Evolutionary conservation across 1,284 basidiomycete species (phyloP), one percentile per base, ranked within the genome.

Genomic region (Ustilago loliicola): DNA sequence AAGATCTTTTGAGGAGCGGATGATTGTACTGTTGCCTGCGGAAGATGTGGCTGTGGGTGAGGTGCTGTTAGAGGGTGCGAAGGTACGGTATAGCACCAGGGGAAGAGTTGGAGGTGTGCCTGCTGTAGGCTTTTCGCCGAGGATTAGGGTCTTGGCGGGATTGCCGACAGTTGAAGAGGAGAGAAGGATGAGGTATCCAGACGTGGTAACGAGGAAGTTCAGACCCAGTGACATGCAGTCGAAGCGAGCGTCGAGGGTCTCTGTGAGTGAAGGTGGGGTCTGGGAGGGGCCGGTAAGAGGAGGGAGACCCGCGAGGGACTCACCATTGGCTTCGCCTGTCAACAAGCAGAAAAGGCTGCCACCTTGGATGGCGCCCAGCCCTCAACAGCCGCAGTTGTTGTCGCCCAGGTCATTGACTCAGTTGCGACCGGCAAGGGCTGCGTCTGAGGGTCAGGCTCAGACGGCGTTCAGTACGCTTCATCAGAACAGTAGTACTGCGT

Each of bases 291-390:
- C 52, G 8, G 25, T n/a, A 10, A 19, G 29, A 30, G 10, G 36
- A 1, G 25, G 23, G 25, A 56, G 55, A 7, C 47, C 60, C 2
- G 6, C 29, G 10, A 42, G 50, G 23, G 60, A 45, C 11, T 61
- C 66, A 29, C 61, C 57, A 6, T 50, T 64, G 6, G 65, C 61
- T 8, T 73, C 71, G 25, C 71, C 71, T 0, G 51, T 52, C 1
- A 40, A 11, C 32, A 67, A 68, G 61, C 53, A 25, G 19, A 77
- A 65, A 55, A 47, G 61, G 36, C 51, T 73, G 23, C 61, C 78
- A 30, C 75, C 78, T 4, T 80, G 78, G 78, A 69, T 80, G 54
- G 72, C 72, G 9, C 69, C 75, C 6, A 27, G 13, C n/a, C 48
- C 50, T 61, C 29, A 42, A 45, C 23, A 55, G 29, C 27, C 66